phyloP scores from a whole-genome alignment of 1,284 basidiomycete genomes.

The Tilletia indica region DNA sequence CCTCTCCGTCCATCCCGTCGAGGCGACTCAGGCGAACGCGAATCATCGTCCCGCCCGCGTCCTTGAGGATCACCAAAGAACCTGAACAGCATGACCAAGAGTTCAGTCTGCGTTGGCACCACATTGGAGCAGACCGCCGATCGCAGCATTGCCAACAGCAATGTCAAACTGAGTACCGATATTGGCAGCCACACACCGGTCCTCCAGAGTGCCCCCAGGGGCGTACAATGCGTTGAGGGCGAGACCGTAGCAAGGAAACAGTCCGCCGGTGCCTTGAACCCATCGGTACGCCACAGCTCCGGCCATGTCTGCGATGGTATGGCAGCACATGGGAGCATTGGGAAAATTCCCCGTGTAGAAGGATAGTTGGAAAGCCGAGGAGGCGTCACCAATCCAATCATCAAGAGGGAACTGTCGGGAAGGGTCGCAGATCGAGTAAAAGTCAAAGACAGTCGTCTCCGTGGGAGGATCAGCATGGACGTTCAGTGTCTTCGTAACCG shows the following conservation, averaged over 20 bases:
- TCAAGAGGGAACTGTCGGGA: not conserved
- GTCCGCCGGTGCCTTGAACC: not conserved
- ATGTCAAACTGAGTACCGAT: not conserved
- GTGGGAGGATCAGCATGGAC: not conserved
- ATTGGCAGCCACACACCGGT: not conserved
- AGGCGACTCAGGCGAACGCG: not conserved
- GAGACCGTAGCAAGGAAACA: not conserved
- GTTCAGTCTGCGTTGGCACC: no score
- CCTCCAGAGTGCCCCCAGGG: not conserved
- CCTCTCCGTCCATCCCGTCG: not conserved
- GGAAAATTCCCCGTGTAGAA: not conserved
- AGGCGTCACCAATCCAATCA: not conserved
- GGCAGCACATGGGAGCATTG: not conserved
- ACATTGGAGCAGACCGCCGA: no score
- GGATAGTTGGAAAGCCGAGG: not conserved
- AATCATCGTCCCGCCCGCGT: not conserved
- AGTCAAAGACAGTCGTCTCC: not conserved
- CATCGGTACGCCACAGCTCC: not conserved
- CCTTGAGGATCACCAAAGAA: no score
- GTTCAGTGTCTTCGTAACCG: not conserved
- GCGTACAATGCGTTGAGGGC: not conserved
- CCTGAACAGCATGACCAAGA: no score
- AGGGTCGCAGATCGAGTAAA: not conserved
- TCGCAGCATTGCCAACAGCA: no score
- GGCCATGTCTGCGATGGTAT: not conserved